These are phyloP conservation scores for Candida koratica DNA, from an alignment of 805 yeast genomes.

Conservation along the genomic window DNA sequence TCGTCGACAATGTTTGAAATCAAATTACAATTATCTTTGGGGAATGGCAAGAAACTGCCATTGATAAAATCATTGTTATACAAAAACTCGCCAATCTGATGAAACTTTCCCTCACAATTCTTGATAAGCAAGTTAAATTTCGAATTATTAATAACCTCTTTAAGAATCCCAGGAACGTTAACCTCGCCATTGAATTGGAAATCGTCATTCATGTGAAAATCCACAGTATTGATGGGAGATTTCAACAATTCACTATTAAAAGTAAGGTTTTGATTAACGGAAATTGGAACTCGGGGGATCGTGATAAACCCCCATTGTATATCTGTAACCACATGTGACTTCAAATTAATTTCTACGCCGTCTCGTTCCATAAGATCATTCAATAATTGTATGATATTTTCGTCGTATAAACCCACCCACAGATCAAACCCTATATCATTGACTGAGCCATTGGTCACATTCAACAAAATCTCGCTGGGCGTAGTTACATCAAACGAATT, in stretches of 20 bases:
- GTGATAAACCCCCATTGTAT: conserved; percentile 18
- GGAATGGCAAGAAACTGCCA: conserved; percentile 6
- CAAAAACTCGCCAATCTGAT: conserved; percentile 20
- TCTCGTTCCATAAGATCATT: conserved; percentile 17
- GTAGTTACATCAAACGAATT: conserved; percentile 15
- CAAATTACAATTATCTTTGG: conserved; percentile 8
- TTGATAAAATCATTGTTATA: conserved; percentile 5
- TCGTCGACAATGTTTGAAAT: conserved; percentile 2
- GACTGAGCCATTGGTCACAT: conserved; percentile 9
- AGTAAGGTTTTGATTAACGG: conserved; percentile 13
- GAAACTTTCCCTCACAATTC: conserved; percentile 22
- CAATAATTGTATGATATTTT: conserved; percentile 12
- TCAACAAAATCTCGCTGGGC: conserved; percentile 9
- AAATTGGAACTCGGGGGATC: conserved; percentile 10
- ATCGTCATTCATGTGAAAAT: conserved; percentile 12
- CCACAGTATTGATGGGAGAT: not conserved
- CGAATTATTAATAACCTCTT: conserved; percentile 6
- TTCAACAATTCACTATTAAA: conserved; percentile 9
- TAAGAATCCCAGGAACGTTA: not conserved
- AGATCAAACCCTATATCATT: conserved; percentile 12
- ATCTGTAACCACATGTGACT: conserved; percentile 18
- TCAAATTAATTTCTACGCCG: conserved; percentile 21
- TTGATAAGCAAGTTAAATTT: conserved; percentile 18
- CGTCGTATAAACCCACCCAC: conserved; percentile 10
- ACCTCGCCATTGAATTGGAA: conserved; percentile 13